phyloP scores from a whole-genome alignment of 441 rosid genomes.

The Aquilaria agallochum region DNA sequence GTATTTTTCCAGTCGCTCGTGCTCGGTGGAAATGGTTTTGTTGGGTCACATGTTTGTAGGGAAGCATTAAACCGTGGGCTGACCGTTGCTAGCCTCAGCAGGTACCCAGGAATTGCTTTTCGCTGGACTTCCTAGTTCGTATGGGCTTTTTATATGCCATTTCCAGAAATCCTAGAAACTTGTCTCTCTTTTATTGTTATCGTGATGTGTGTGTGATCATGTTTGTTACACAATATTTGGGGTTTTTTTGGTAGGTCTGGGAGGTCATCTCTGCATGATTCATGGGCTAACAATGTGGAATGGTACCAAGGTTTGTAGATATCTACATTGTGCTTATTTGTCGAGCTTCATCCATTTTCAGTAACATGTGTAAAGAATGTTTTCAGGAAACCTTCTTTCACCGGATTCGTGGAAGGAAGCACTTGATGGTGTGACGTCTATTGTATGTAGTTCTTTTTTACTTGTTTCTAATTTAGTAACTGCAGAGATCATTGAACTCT shows the following conservation, averaged over 20 bases:
- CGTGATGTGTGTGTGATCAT: too few relatives aligned
- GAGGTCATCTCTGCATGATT: slow-evolving; percentile 58
- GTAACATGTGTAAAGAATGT: slow-evolving; percentile 8
- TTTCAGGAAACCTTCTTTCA: slow-evolving; percentile 78
- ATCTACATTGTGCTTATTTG: neutral
- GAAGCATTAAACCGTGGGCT: slow-evolving; percentile 83
- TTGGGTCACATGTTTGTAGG: slow-evolving; percentile 80
- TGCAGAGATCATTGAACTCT: neutral
- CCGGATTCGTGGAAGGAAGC: slow-evolving; percentile 87
- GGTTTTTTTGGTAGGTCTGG: slow-evolving; percentile 60
- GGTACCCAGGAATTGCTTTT: slow-evolving; percentile 30
- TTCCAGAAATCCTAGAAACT: neutral
- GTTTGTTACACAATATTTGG: too few relatives aligned
- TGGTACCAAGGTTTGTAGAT: slow-evolving; percentile 80
- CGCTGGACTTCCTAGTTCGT: neutral
- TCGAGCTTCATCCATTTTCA: neutral
- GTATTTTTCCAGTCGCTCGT: slow-evolving; percentile 69
- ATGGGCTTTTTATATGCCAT: neutral
- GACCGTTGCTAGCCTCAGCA: slow-evolving; percentile 88
- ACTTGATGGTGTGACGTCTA: slow-evolving; percentile 75
- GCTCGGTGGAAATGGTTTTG: slow-evolving; percentile 96
- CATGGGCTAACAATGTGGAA: slow-evolving; percentile 72
- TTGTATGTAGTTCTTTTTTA: slow-evolving; percentile 46
- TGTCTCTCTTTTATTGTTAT: too few relatives aligned
- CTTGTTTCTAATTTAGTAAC: neutral